Conservation (phyloP, 176 grass and related monocot genomes). For the Dendrocalamus sinicus region DNA sequence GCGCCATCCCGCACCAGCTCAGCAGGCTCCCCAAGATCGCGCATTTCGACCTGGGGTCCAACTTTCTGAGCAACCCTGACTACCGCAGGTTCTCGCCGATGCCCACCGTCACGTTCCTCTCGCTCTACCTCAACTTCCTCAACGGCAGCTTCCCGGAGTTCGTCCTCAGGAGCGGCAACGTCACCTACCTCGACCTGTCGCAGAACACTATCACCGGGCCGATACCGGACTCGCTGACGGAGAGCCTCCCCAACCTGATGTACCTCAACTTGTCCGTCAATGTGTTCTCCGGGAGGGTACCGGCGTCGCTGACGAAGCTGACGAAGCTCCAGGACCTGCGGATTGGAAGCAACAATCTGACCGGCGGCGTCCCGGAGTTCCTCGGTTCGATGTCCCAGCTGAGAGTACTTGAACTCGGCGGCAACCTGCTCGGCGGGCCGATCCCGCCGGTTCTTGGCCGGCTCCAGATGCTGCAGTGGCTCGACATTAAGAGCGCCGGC, state of each 20-base stretch:
- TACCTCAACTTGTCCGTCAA: constrained; percentile 61
- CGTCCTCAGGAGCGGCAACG: constrained; percentile 46
- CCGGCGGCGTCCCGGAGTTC: constrained; percentile 55
- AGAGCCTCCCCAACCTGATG: constrained; percentile 46
- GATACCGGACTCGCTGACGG: constrained; percentile 49
- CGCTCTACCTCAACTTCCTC: constrained; percentile 62
- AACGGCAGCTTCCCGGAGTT: constrained; percentile 48
- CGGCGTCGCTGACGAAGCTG: constrained; percentile 47
- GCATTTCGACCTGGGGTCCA: constrained; percentile 57
- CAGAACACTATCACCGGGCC: constrained; percentile 48
- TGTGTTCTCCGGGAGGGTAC: constrained; percentile 53
- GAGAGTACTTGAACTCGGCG: constrained; percentile 59
- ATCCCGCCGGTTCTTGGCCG: constrained; percentile 63
- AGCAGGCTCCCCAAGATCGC: constrained; percentile 53
- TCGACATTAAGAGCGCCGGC: constrained; percentile 37
- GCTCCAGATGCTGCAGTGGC: constrained; percentile 53
- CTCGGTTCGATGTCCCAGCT: constrained; percentile 60
- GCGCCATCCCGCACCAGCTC: constrained; percentile 55
- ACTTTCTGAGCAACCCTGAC: constrained; percentile 53
- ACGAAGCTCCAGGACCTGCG: constrained; percentile 60
- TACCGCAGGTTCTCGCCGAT: constrained; percentile 52
- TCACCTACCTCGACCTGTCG: constrained; percentile 74
- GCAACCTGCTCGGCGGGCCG: constrained; percentile 46
- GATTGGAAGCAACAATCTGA: constrained; percentile 44
- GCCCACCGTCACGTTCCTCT: constrained; percentile 64